Conservation (phyloP, 2,329 filamentous ascomycete genomes). For the Hymenoscyphus linearis region DNA sequence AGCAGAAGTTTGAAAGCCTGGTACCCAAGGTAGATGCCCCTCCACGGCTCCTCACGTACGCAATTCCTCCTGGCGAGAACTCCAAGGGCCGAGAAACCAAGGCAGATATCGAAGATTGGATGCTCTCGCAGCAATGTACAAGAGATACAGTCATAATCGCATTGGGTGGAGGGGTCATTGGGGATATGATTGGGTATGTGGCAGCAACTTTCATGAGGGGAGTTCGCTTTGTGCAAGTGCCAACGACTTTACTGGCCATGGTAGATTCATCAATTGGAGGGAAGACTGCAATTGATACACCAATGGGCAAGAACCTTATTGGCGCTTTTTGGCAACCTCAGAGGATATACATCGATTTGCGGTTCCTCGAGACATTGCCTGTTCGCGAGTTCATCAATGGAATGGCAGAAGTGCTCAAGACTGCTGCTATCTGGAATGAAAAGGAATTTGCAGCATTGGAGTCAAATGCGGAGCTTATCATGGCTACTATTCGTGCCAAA, state of each 20-base stretch:
- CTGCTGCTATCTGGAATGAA: constrained; percentile 93
- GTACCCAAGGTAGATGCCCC: constrained; percentile 34
- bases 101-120: constrained; percentile 95
- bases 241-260: constrained; percentile 92
- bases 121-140: constrained; percentile 86
- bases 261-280: constrained; percentile 97
- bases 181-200: constrained; percentile 96
- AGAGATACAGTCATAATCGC: constrained; percentile 93
- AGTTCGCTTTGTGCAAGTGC: constrained; percentile 92
- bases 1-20: constrained; percentile 54
- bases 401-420: constrained; percentile 98
- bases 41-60: constrained; percentile 75
- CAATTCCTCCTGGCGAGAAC: constrained; percentile 84
- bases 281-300: constrained; percentile 96
- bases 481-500: constrained; percentile 63
- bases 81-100: constrained; percentile 94
- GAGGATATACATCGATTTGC: constrained; percentile 89
- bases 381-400: constrained; percentile 94
- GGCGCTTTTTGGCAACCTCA: constrained; percentile 96
- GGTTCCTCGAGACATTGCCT: constrained; percentile 85
- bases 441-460: constrained; percentile 80
- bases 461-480: constrained; percentile 70
- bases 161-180: constrained; percentile 92
- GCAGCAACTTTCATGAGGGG: constrained; percentile 98
- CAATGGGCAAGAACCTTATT: constrained; percentile 91